These are phyloP conservation scores for Hemerocallis citrina DNA, from an alignment of 106 monocot genomes.

Conservation along the genomic window DNA sequence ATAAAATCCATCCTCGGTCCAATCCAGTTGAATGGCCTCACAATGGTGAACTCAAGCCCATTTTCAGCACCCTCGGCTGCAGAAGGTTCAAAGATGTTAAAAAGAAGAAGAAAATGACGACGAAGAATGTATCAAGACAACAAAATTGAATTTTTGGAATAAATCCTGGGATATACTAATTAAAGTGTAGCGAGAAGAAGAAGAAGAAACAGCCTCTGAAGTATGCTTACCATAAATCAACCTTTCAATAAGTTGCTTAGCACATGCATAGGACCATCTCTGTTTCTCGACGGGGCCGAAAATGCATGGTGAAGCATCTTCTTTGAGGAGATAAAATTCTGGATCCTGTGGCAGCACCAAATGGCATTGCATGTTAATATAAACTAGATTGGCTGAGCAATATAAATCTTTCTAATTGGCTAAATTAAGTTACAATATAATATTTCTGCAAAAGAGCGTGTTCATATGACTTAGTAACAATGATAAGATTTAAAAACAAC, in stretches of 20 bases:
- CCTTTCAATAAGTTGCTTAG: slow-evolving; percentile 71
- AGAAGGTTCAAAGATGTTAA: neutral
- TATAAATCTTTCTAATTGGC: too few relatives aligned
- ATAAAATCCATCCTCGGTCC: slow-evolving; percentile 84
- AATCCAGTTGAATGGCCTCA: slow-evolving; percentile 76
- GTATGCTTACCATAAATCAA: slow-evolving; percentile 46
- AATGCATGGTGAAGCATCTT: slow-evolving; percentile 64
- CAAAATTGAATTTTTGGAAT: too few relatives aligned
- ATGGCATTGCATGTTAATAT: neutral
- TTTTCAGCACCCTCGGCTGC: slow-evolving; percentile 70
- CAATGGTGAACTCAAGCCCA: slow-evolving; percentile 57
- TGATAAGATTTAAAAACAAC: too few relatives aligned
- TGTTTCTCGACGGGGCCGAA: slow-evolving; percentile 62
- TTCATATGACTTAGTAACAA: too few relatives aligned
- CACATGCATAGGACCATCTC: slow-evolving; percentile 73
- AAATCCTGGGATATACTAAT: too few relatives aligned
- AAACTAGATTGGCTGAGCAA: too few relatives aligned
- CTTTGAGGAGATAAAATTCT: slow-evolving; percentile 64
- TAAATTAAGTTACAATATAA: too few relatives aligned
- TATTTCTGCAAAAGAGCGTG: too few relatives aligned
- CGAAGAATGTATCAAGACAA: neutral
- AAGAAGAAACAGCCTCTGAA: too few relatives aligned
- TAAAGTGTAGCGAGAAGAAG: too few relatives aligned
- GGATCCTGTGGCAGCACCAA: slow-evolving; percentile 30
- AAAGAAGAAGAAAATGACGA: neutral